These are phyloP conservation scores for Clonostachys chloroleuca DNA, from an alignment of 2,329 filamentous ascomycete species.

Conservation along the genomic window DNA sequence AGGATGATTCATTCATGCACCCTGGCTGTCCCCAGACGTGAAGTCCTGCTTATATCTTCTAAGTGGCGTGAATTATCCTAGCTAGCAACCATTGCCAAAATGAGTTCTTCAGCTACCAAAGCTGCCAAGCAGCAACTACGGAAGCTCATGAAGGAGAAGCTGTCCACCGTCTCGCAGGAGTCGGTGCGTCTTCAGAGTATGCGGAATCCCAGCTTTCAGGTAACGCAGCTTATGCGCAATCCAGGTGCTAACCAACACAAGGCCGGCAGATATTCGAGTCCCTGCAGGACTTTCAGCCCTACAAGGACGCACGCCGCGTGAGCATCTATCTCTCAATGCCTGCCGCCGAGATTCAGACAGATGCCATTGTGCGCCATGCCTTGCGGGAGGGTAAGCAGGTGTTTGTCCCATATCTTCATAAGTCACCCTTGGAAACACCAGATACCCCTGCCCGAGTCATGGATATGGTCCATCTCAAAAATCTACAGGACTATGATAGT, in stretches of 20 bases:
- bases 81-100: slow-evolving; percentile 15
- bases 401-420: slow-evolving; percentile 87
- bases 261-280: slow-evolving; percentile 61
- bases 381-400: slow-evolving; percentile 75
- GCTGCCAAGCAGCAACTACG: slow-evolving; percentile 75
- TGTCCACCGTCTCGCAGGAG: slow-evolving; percentile 58
- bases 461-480: slow-evolving; percentile 86
- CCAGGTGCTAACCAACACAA: slow-evolving; percentile 22
- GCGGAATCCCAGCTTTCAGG: slow-evolving; percentile 13
- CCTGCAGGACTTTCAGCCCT: slow-evolving; percentile 67
- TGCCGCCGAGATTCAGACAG: slow-evolving; percentile 77
- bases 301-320: slow-evolving; percentile 68
- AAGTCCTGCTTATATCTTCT: no score
- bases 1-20: no score
- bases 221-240: no score
- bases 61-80: no score
- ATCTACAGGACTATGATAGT: slow-evolving; percentile 71
- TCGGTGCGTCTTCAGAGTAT: slow-evolving; percentile 67
- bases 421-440: slow-evolving; percentile 37
- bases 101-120: slow-evolving; percentile 47
- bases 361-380: slow-evolving; percentile 76
- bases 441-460: slow-evolving; percentile 66
- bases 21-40: no score
- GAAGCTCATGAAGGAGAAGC: slow-evolving; percentile 60
- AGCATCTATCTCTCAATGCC: slow-evolving; percentile 96